These are phyloP conservation scores for Spirogloea muscicola DNA, from an alignment of 139 green algal species.

Conservation along the genomic window DNA sequence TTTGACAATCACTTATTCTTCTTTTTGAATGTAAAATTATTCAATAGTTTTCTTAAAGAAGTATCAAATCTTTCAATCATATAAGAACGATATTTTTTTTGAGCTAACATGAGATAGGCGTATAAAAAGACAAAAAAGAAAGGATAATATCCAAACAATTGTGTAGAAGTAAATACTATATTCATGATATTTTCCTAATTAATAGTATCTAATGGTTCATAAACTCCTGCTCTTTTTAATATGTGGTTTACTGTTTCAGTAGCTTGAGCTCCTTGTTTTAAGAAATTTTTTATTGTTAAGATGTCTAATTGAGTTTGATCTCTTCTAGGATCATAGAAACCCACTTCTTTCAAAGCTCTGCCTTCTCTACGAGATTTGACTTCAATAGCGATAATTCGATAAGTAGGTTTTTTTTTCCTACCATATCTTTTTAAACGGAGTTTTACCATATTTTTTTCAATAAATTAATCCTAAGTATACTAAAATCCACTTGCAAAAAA, in stretches of 20 bases:
- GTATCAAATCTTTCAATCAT: background rate
- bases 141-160: slow-evolving; percentile 5
- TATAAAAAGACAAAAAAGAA: slow-evolving; percentile 15
- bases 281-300: slow-evolving; percentile 2
- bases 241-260: slow-evolving; percentile 6
- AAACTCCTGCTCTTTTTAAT: slow-evolving; percentile 5
- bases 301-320: slow-evolving; percentile 14
- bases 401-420: background rate
- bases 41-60: background rate
- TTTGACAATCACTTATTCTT: background rate
- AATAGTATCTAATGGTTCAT: slow-evolving; percentile 4
- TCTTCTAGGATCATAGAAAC: slow-evolving; percentile 7
- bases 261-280: slow-evolving; percentile 5
- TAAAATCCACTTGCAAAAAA: no score
- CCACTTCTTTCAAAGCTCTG: slow-evolving; percentile 1
- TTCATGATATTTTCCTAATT: background rate
- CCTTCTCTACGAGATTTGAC: slow-evolving; percentile 5
- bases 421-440: background rate
- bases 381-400: slow-evolving; percentile 11
- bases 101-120: background rate
- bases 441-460: slow-evolving; percentile 2
- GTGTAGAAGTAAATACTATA: background rate
- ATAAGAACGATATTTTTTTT: background rate
- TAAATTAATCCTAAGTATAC: background rate
- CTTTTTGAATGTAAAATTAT: background rate